Percentiles rank a stretch among this genome's conserved stretches.
Conservation (phyloP, 148 eudicot genomes). For the Camellia japonica region DNA sequence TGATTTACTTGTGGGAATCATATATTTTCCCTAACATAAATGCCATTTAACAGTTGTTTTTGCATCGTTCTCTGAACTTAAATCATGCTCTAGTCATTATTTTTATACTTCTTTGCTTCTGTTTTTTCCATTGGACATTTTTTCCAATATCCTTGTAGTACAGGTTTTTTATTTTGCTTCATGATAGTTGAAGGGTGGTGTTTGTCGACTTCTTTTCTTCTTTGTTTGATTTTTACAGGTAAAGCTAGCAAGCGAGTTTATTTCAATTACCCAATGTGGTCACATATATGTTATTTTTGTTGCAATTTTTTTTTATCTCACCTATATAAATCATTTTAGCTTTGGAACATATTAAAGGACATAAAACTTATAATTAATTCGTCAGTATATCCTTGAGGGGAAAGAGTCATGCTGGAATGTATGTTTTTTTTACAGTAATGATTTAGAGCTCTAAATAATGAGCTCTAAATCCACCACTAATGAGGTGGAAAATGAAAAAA, state of each 20-base stretch:
- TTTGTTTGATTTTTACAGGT: slow-evolving; percentile 35
- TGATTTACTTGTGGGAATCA: too few species aligned
- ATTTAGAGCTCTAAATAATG: too few species aligned
- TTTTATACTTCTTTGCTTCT: background rate
- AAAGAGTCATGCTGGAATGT: background rate
- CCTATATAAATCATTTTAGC: background rate
- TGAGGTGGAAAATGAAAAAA: too few species aligned
- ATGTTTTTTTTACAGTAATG: too few species aligned
- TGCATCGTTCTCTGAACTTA: slow-evolving; percentile 31
- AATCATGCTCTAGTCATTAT: slow-evolving; percentile 53
- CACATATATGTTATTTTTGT: slow-evolving; percentile 47
- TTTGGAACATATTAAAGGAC: background rate
- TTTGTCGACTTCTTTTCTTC: background rate
- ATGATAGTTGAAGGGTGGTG: too few species aligned
- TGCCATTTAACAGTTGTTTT: too few species aligned
- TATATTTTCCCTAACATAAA: too few species aligned
- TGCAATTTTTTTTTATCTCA: background rate
- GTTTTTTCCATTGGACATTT: background rate
- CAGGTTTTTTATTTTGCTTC: background rate
- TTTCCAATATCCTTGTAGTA: background rate
- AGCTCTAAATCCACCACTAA: too few species aligned
- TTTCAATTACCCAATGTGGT: slow-evolving; percentile 99
- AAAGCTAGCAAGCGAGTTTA: slow-evolving; percentile 46
- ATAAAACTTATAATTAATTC: background rate
- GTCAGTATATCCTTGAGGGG: background rate